Percentiles rank a stretch among this genome's conserved stretches.
Evolutionary conservation across 2,329 filamentous ascomycete genomes (phyloP).

Genomic region (Botrytis hyacinthi): DNA sequence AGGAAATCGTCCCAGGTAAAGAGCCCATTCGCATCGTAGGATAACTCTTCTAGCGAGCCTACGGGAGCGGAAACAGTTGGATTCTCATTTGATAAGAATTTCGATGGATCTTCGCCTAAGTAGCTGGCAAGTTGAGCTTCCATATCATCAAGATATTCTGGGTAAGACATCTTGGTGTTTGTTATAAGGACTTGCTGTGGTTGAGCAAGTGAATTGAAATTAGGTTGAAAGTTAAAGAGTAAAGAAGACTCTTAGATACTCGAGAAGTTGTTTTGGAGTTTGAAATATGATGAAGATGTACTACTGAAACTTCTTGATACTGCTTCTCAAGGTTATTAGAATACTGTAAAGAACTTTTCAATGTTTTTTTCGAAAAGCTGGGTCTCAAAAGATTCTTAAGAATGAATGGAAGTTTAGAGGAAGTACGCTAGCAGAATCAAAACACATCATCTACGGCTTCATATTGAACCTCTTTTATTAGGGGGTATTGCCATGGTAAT

Average conservation of each 20-base stretch:
- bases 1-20: background rate
- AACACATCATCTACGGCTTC: background rate
- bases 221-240: background rate
- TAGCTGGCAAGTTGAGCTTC: background rate
- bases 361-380: background rate
- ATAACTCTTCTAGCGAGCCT: background rate
- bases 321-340: too few relatives aligned
- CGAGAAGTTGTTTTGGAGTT: background rate
- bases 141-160: background rate
- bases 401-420: background rate
- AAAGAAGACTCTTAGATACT: background rate
- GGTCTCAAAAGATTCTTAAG: background rate
- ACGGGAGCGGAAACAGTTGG: too few relatives aligned
- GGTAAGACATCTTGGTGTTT: background rate
- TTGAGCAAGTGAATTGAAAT: accelerated
- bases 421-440: background rate
- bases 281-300: too few relatives aligned
- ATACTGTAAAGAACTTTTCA: background rate
- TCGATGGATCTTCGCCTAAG: background rate
- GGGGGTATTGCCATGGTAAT: background rate
- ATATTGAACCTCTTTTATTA: too few relatives aligned
- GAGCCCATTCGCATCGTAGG: accelerated
- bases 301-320: too few relatives aligned
- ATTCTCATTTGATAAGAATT: background rate
- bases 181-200: background rate